These are phyloP conservation scores for Zygotorulaspora mrakii DNA, from an alignment of 1,139 yeast genomes.

Conservation along the genomic window DNA sequence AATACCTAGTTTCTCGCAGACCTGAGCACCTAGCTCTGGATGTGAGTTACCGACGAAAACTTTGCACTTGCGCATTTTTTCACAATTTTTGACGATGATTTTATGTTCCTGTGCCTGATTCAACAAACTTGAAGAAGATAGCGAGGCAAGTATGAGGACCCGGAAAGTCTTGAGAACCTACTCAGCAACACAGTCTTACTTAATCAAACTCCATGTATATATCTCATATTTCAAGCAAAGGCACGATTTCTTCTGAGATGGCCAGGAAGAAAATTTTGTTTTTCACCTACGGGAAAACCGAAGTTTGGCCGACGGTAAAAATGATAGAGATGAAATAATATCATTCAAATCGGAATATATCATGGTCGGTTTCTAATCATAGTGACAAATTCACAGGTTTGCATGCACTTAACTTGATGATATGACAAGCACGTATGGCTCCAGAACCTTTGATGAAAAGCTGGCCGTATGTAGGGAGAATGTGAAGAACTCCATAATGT, in stretches of 20 bases:
- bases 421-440: not conserved
- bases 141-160: not conserved
- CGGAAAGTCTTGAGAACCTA: not conserved
- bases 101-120: not conserved
- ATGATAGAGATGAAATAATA: too few relatives aligned
- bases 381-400: too few relatives aligned
- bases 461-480: slow-evolving; percentile 14
- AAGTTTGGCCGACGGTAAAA: slow-evolving; percentile 7
- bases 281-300: slow-evolving; percentile 3
- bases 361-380: too few relatives aligned
- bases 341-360: too few relatives aligned
- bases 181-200: not conserved
- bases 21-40: slow-evolving; percentile 85
- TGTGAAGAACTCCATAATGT: slow-evolving; percentile 32
- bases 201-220: not conserved
- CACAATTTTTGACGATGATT: not conserved
- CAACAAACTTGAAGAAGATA: not conserved
- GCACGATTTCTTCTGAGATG: not conserved
- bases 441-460: slow-evolving; percentile 6
- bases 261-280: slow-evolving; percentile 1
- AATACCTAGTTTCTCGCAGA: slow-evolving; percentile 87
- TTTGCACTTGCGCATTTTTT: slow-evolving; percentile 86
- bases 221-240: too few relatives aligned
- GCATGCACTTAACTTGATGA: too few relatives aligned
- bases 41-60: slow-evolving; percentile 95